Evolutionary conservation across 129 eudicot genomes (phyloP).

Genomic region (Lactuca sativa): DNA sequence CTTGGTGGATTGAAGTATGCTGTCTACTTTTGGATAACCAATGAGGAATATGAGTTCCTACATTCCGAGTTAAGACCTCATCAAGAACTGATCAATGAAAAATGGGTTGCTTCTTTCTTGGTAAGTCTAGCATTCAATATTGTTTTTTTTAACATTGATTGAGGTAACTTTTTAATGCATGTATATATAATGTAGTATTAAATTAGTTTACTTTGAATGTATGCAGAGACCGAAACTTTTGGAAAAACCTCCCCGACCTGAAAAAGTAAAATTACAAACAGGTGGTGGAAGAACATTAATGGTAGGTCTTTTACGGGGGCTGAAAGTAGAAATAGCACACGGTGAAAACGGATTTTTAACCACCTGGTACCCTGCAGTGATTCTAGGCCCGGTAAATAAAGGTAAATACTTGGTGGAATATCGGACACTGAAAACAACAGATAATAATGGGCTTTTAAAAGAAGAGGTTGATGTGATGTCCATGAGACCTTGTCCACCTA

Average conservation of each 20-base stretch:
- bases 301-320: constrained; percentile 26
- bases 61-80: constrained; percentile 61
- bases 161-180: background rate
- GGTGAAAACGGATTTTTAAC: constrained; percentile 44
- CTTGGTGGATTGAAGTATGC: constrained; percentile 41
- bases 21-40: constrained; percentile 53
- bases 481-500: constrained; percentile 65
- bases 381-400: constrained; percentile 23
- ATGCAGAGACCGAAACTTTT: constrained; percentile 46
- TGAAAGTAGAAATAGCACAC: constrained; percentile 51
- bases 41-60: constrained; percentile 44
- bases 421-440: constrained; percentile 34
- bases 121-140: constrained; percentile 23
- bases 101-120: constrained; percentile 58
- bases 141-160: background rate
- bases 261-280: constrained; percentile 26
- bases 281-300: constrained; percentile 22
- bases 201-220: constrained; percentile 12
- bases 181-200: background rate
- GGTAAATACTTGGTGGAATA: constrained; percentile 55
- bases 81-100: constrained; percentile 57
- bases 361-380: constrained; percentile 56
- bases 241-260: constrained; percentile 32
- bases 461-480: constrained; percentile 56
- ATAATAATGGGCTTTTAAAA: constrained; percentile 33